Evolutionary conservation across 1,284 basidiomycete species (phyloP).

Genomic region (Trichosporon asahii): DNA sequence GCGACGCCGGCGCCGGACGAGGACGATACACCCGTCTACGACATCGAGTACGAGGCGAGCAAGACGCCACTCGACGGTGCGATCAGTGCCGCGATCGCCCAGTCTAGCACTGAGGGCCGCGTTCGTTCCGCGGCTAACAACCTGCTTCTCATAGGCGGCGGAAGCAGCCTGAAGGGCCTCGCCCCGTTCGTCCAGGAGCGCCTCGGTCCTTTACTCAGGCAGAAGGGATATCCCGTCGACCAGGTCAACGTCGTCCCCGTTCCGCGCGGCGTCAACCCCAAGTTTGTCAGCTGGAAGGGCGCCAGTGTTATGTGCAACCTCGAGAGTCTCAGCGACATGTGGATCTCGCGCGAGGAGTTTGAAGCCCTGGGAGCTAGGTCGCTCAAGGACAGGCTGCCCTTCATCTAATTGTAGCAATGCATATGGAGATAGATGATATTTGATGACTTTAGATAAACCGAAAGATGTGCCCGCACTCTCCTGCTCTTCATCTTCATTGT

Average conservation of each 20-base stretch:
- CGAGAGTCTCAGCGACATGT: conserved; percentile 82
- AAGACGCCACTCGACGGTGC: conserved; percentile 91
- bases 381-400: conserved; percentile 51
- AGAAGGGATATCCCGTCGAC: conserved; percentile 80
- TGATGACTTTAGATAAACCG: background rate
- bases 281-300: conserved; percentile 90
- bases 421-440: background rate
- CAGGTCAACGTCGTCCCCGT: conserved; percentile 85
- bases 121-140: conserved; percentile 84
- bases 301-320: conserved; percentile 89
- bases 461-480: too few species aligned
- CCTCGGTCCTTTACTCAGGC: conserved; percentile 62
- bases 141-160: conserved; percentile 80
- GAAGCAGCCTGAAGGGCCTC: conserved; percentile 57
- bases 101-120: conserved; percentile 80
- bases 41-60: conserved; percentile 66
- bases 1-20: conserved; percentile 25
- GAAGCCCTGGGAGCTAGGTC: conserved; percentile 56
- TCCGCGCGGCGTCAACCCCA: conserved; percentile 87
- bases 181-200: conserved; percentile 43
- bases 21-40: conserved; percentile 15
- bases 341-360: conserved; percentile 86
- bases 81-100: conserved; percentile 83
- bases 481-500: too few species aligned
- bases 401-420: conserved; percentile 17